Conservation (phyloP, 75 land plant genomes). For the Adiantum capillusveneris region DNA sequence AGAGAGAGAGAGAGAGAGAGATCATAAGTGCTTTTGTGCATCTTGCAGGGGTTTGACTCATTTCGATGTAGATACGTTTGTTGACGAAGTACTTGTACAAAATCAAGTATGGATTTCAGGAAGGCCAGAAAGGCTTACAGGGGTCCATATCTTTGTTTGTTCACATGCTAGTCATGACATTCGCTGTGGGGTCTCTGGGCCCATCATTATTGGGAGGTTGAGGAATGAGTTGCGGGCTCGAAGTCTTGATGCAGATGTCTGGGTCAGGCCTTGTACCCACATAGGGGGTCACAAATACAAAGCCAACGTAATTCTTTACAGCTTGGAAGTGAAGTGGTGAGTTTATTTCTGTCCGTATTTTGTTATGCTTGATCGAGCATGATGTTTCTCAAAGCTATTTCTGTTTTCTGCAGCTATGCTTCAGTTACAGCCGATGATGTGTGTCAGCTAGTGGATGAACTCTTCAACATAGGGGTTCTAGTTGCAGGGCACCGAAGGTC, state of each 20-base stretch:
- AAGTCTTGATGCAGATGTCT: conserved; percentile 55
- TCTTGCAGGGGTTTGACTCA: conserved; percentile 31
- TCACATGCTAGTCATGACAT: conserved; percentile 28
- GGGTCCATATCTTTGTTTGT: conserved; percentile 35
- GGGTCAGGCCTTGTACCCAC: conserved; percentile 82
- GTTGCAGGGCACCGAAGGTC: too few relatives aligned
- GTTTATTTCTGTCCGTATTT: too few relatives aligned
- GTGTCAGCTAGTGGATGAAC: too few relatives aligned
- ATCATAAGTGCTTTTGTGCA: neutral
- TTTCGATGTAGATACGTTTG: conserved; percentile 29
- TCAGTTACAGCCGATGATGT: too few relatives aligned
- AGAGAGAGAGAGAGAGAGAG: too few relatives aligned
- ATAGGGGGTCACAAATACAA: conserved; percentile 96
- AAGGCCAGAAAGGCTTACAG: conserved; percentile 20
- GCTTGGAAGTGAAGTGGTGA: conserved; percentile 7
- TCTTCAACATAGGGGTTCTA: too few relatives aligned
- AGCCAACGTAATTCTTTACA: conserved; percentile 87
- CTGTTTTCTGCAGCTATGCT: too few relatives aligned
- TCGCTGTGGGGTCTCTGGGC: conserved; percentile 35
- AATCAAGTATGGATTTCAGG: conserved; percentile 16
- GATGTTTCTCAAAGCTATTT: too few relatives aligned
- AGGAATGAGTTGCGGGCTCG: conserved; percentile 10
- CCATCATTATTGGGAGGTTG: conserved; percentile 20
- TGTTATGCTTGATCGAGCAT: too few relatives aligned
- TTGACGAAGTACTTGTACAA: conserved; percentile 32